Conservation (phyloP, 1,284 basidiomycete species). For the Cryptococcus sp. region DNA sequence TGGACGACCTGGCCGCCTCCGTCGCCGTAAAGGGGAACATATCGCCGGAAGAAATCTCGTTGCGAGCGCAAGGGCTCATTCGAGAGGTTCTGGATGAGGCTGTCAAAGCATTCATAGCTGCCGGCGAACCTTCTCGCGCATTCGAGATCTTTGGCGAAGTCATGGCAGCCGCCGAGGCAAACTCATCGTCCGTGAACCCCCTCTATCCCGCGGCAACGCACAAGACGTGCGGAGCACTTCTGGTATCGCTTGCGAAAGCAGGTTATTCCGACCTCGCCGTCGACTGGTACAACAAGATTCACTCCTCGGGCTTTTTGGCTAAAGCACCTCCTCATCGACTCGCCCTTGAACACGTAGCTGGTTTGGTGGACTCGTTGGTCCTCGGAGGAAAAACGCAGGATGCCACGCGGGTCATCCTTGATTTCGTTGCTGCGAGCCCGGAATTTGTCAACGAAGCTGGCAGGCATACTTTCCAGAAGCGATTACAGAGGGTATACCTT, state of each 20-base stretch:
- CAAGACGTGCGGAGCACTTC: constrained; percentile 64
- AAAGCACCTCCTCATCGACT: constrained; percentile 8
- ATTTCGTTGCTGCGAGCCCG: neutral
- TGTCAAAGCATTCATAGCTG: constrained; percentile 72
- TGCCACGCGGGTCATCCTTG: constrained; percentile 1
- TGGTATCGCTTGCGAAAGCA: constrained; percentile 65
- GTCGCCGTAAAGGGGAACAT: neutral
- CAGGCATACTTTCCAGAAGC: constrained; percentile 4
- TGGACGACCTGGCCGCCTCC: constrained; percentile 11
- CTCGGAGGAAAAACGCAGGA: constrained; percentile 4
- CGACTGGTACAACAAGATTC: constrained; percentile 63
- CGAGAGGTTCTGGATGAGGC: constrained; percentile 57
- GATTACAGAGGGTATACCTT: neutral
- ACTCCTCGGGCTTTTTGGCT: constrained; percentile 6
- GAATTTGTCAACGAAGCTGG: constrained; percentile 3
- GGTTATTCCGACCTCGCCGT: constrained; percentile 68
- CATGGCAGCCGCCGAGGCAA: constrained; percentile 57
- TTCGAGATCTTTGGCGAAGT: constrained; percentile 71
- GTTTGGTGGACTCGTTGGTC: constrained; percentile 12
- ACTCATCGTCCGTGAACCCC: constrained; percentile 56
- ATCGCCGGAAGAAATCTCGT: neutral
- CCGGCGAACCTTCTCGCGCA: constrained; percentile 65
- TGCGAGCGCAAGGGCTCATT: constrained; percentile 3
- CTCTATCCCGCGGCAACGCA: constrained; percentile 59
- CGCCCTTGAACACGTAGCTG: constrained; percentile 10